Percentiles rank a stretch among this genome's conserved stretches.
Evolutionary conservation across 495 filamentous ascomycete genomes (phyloP).

Genomic region (Jackrogersella minutella): DNA sequence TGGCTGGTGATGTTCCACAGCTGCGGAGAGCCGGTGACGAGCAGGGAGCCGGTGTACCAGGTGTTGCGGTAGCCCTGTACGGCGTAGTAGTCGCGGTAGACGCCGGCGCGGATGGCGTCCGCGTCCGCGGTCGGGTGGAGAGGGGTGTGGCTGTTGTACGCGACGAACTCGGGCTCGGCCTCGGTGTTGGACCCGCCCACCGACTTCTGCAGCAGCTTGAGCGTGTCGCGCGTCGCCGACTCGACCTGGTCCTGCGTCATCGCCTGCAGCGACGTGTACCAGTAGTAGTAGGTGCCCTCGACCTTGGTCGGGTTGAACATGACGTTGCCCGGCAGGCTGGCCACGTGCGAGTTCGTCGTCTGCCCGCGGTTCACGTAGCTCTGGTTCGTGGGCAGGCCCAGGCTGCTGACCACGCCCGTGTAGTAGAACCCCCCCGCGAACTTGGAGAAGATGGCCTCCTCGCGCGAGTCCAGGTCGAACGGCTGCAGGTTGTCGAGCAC

Average conservation of each 20-base stretch:
- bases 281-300: conserved; percentile 36
- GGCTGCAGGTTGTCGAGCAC: conserved; percentile 38
- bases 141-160: conserved; percentile 47
- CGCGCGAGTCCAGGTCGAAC: conserved; percentile 50
- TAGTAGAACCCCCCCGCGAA: conserved; percentile 28
- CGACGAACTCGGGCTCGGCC: conserved; percentile 30
- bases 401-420: conserved; percentile 25
- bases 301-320: conserved; percentile 34
- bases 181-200: conserved; percentile 4
- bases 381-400: conserved; percentile 15
- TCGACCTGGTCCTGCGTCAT: conserved; percentile 26
- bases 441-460: conserved; percentile 48
- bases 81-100: conserved; percentile 57
- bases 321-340: conserved; percentile 20
- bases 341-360: conserved; percentile 19
- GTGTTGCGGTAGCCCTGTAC: conserved; percentile 61
- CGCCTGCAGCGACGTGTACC: conserved; percentile 22
- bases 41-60: conserved; percentile 60
- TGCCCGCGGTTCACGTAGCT: conserved; percentile 27
- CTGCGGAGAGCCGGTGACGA: conserved; percentile 44
- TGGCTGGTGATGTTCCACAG: conserved; percentile 51
- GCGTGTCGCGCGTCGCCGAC: conserved; percentile 11
- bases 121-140: conserved; percentile 45
- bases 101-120: conserved; percentile 48
- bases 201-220: conserved; percentile 22